Base-by-base conservation (phyloP, 1,284 basidiomycete genomes). In the Psilocybe mexicana region DNA sequence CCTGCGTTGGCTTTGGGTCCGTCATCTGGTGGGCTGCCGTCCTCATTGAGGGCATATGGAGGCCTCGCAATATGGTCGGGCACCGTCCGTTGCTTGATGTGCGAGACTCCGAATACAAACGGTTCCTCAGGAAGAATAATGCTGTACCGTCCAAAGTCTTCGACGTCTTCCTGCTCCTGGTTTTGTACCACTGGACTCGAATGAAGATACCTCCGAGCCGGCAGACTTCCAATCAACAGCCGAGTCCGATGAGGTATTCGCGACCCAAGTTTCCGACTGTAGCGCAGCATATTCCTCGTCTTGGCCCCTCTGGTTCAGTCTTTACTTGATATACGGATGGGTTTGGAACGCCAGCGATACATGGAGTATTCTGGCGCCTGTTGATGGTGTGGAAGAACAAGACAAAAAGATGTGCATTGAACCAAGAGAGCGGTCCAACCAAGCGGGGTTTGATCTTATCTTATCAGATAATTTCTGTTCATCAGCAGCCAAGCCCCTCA, bases 71-170 rank as follows among this genome's bases (percentile, higher is more conserved):
- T 92, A 50, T 76, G 68, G 0, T 70, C 51, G 3, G 92, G 92
- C 3, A 94, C 88, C 8, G 63, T 54, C 35, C 83, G 80, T 6
- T 80, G 80, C 5, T 66, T 67, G 40, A 91, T 85, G 64, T 90
- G 87, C 14, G 79, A 74, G 14, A 85, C 82, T 8, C 89, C 88
- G 69, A 81, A 84, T 14, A 85, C 74, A 55, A 79, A 85, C 0
- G 87, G 86, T 61, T 90, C 88, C 18, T 78, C 69, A 0, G 88
- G 89, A 3, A 90, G 75, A 54, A 92, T 85, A 30, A 91, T 72
- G 47, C 75, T 77, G 73, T 88, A 91, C 30, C 64, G 63, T 10
- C 88, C 87, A 53, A 83, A 83, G 60, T 79, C 74, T 26, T 72
- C 66, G 8, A 38, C n/a, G n/a, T 58, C 36, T 30, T 52, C 55